These are phyloP conservation scores for Diutina scorzettiae DNA, from an alignment of 1,139 yeast species.

Conservation along the genomic window DNA sequence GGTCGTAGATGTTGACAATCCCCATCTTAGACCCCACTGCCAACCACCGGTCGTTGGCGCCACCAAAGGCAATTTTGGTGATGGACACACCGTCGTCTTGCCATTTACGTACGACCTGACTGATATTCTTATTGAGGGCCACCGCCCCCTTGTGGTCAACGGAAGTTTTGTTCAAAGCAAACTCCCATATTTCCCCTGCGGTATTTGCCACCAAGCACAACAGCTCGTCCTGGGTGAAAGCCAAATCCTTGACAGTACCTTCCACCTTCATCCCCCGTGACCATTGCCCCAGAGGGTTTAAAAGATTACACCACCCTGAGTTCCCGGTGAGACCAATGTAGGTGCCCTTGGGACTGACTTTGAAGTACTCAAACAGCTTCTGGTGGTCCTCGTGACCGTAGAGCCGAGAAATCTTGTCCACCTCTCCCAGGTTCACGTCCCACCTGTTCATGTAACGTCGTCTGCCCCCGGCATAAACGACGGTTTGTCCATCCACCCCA, in stretches of 20 bases:
- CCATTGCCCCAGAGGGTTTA: slow-evolving; percentile 75
- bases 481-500: slow-evolving; percentile 19
- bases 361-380: slow-evolving; percentile 78
- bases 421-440: slow-evolving; percentile 66
- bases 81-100: slow-evolving; percentile 78
- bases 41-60: slow-evolving; percentile 65
- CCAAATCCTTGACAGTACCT: slow-evolving; percentile 73
- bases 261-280: slow-evolving; percentile 78
- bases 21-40: slow-evolving; percentile 90
- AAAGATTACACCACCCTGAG: slow-evolving; percentile 81
- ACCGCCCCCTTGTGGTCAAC: slow-evolving; percentile 14
- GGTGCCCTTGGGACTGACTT: slow-evolving; percentile 57
- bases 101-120: slow-evolving; percentile 57
- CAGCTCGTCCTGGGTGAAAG: slow-evolving; percentile 47
- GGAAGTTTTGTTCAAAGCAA: slow-evolving; percentile 30
- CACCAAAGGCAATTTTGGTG: slow-evolving; percentile 70
- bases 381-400: slow-evolving; percentile 87
- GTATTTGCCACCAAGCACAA: slow-evolving; percentile 53
- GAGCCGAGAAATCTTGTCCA: slow-evolving; percentile 77
- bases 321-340: slow-evolving; percentile 71
- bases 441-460: slow-evolving; percentile 86
- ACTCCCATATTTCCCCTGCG: slow-evolving; percentile 91
- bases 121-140: slow-evolving; percentile 2
- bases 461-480: slow-evolving; percentile 79
- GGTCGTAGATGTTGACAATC: slow-evolving; percentile 77